phyloP scores from a whole-genome alignment of 2,329 filamentous ascomycete genomes.

The Aspergillus sp. region DNA sequence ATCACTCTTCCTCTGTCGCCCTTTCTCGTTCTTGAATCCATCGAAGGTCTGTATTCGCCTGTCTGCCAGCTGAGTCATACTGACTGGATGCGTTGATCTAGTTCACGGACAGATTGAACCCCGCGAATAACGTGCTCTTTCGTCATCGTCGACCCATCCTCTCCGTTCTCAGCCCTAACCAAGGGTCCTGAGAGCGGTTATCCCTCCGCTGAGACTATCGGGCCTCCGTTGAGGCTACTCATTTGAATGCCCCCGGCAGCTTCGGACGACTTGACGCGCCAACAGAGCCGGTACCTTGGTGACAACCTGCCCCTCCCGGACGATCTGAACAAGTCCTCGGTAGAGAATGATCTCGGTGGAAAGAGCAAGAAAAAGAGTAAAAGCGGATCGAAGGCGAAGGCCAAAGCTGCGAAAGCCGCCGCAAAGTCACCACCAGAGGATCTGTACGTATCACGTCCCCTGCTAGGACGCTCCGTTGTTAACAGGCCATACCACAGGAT shows the following conservation, averaged over 20 bases:
- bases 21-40: not conserved
- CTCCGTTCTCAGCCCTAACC: slow-evolving; percentile 33
- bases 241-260: slow-evolving; percentile 44
- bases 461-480: slow-evolving; percentile 3
- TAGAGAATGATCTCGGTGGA: slow-evolving; percentile 32
- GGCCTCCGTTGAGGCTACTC: slow-evolving; percentile 30
- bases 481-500: slow-evolving; percentile 20
- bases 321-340: slow-evolving; percentile 23
- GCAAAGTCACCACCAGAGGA: slow-evolving; percentile 32
- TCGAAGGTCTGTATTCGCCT: not conserved
- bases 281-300: slow-evolving; percentile 34
- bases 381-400: slow-evolving; percentile 35
- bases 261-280: slow-evolving; percentile 37
- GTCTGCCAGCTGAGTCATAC: slow-evolving; percentile 11
- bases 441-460: slow-evolving; percentile 28
- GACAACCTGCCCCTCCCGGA: slow-evolving; percentile 27
- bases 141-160: slow-evolving; percentile 4
- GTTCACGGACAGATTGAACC: not conserved
- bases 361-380: slow-evolving; percentile 42
- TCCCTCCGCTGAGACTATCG: slow-evolving; percentile 8
- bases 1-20: not conserved
- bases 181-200: slow-evolving; percentile 31
- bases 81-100: slow-evolving; percentile 8
- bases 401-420: slow-evolving; percentile 31
- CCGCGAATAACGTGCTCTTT: slow-evolving; percentile 5